Evolutionary conservation across 441 rosid species (phyloP).

Genomic region (Brassica balearica): DNA sequence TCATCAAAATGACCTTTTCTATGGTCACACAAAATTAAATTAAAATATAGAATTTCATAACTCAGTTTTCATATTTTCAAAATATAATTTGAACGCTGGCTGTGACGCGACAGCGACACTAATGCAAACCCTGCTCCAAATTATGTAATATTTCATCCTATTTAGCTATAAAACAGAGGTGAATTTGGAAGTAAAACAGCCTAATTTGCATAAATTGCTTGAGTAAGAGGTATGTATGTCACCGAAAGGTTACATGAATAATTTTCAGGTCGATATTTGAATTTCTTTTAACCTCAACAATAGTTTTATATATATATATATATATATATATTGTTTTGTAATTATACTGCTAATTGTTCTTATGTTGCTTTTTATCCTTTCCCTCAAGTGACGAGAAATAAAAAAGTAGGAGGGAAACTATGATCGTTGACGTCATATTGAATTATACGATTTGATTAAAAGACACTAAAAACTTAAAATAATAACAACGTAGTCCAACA

Average conservation of each 20-base stretch:
- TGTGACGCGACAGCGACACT: neutral
- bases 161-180: neutral
- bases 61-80: neutral
- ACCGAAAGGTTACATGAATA: neutral
- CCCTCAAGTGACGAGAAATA: conserved; percentile 18
- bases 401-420: conserved; percentile 33
- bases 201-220: neutral
- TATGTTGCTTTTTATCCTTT: neutral
- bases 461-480: neutral
- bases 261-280: neutral
- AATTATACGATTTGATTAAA: neutral
- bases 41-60: neutral
- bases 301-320: neutral
- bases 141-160: neutral
- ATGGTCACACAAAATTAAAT: neutral
- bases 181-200: conserved; percentile 1
- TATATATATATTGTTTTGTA: conserved; percentile 5
- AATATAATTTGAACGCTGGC: neutral
- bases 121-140: neutral
- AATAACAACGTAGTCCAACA: conserved; percentile 21
- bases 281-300: neutral
- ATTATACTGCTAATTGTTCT: neutral
- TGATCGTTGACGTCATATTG: conserved; percentile 28
- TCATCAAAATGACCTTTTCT: conserved; percentile 1
- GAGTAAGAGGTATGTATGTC: conserved; percentile 3